These are phyloP conservation scores for Fusarium succisae DNA, from an alignment of 2,329 filamentous ascomycete genomes.

Conservation along the genomic window DNA sequence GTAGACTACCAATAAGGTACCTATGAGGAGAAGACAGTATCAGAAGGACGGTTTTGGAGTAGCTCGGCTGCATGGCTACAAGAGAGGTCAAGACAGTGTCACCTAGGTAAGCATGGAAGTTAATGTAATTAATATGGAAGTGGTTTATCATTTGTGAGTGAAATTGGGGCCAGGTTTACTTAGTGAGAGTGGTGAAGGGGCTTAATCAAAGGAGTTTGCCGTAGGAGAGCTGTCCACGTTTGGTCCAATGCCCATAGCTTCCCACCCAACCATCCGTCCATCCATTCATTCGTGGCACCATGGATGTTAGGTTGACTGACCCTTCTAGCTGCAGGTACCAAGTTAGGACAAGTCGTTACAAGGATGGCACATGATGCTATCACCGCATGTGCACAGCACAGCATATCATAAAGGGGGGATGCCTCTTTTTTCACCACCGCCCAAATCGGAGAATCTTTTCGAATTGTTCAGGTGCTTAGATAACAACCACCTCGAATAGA, in stretches of 20 bases:
- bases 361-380: conserved; percentile 22
- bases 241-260: conserved; percentile 10
- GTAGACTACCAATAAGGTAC: background rate
- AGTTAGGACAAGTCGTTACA: conserved; percentile 32
- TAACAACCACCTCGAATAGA: background rate
- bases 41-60: conserved; percentile 18
- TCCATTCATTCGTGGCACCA: conserved; percentile 23
- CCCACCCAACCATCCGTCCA: conserved; percentile 4
- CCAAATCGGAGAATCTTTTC: background rate
- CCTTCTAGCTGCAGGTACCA: conserved; percentile 36
- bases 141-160: conserved; percentile 23
- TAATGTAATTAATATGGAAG: background rate
- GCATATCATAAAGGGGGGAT: background rate
- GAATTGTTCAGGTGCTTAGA: background rate
- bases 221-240: background rate
- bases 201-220: background rate
- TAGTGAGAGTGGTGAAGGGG: background rate
- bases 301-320: conserved; percentile 5
- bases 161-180: conserved; percentile 7
- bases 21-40: conserved; percentile 14
- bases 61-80: conserved; percentile 12
- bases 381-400: background rate
- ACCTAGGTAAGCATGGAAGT: background rate
- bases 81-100: conserved; percentile 22
- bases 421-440: background rate